A percentile compares a stretch with the other conserved stretches of the same genome.
Evolutionary conservation across 345 rosid genomes (phyloP).

Genomic region (Melastoma malabathricum): DNA sequence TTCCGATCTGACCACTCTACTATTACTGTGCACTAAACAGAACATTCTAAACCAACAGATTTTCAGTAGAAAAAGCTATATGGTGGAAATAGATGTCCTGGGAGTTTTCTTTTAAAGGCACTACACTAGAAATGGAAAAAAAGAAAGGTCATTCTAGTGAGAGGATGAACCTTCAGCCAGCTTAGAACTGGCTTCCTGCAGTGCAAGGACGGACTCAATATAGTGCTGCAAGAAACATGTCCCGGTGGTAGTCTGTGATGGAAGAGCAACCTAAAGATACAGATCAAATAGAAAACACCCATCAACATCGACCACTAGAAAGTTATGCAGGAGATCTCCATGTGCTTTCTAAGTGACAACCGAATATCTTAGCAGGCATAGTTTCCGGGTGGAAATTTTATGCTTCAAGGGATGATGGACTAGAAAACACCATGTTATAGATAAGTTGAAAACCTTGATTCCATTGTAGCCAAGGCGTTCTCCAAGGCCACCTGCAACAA

Average conservation of each 20-base stretch:
- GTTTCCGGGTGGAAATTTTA: no score
- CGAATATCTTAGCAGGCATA: no score
- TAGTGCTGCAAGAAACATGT: constrained; percentile 77
- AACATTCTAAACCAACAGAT: background rate
- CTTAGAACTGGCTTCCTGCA: constrained; percentile 67
- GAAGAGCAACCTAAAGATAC: constrained; percentile 75
- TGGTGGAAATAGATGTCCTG: no score
- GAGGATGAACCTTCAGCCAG: constrained; percentile 43
- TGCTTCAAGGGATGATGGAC: background rate
- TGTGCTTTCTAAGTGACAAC: no score
- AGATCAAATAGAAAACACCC: background rate
- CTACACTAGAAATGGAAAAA: background rate
- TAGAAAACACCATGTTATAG: background rate
- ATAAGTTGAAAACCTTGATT: constrained; percentile 49
- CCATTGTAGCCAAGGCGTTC: constrained; percentile 98
- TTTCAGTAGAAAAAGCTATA: no score
- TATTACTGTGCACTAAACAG: no score
- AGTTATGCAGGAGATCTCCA: no score
- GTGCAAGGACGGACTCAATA: constrained; percentile 73
- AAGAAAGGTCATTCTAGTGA: background rate
- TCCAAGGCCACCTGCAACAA: constrained; percentile 98
- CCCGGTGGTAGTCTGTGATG: constrained; percentile 76
- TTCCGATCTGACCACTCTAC: no score
- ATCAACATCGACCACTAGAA: background rate
- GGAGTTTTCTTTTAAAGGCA: background rate